A percentile compares a stretch with the other conserved stretches of the same genome.
Evolutionary conservation across 306 rosid species (phyloP).

Genomic region (Pterocarpus santalinus): DNA sequence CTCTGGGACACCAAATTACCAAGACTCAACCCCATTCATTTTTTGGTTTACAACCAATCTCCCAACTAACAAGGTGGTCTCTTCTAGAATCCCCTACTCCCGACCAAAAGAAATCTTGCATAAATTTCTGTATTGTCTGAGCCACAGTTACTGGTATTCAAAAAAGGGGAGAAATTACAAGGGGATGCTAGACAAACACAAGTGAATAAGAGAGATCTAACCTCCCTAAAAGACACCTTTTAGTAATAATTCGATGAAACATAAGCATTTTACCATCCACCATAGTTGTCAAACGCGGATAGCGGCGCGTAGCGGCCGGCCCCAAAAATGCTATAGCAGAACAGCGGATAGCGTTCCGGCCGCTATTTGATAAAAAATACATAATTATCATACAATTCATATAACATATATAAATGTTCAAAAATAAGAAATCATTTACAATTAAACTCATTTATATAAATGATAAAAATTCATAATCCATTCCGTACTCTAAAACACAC

Average conservation of each 20-base stretch:
- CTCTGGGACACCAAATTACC: not conserved
- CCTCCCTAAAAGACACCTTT: not conserved
- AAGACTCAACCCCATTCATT: not conserved
- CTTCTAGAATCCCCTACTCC: not conserved
- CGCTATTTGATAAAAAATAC: too few relatives aligned
- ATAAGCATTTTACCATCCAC: constrained; percentile 22
- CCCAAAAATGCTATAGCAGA: too few relatives aligned
- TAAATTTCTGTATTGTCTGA: not conserved
- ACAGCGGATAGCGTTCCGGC: too few relatives aligned
- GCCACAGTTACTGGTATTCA: not conserved
- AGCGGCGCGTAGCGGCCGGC: too few relatives aligned
- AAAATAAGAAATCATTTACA: too few relatives aligned
- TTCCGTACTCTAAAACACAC: too few relatives aligned
- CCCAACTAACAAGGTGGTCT: not conserved
- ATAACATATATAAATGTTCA: too few relatives aligned
- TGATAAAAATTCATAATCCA: too few relatives aligned
- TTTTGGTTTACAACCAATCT: not conserved
- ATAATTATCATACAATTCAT: too few relatives aligned
- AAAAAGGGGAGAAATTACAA: not conserved
- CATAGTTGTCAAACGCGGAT: too few relatives aligned
- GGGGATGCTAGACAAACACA: not conserved
- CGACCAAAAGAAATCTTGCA: not conserved
- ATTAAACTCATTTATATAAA: too few relatives aligned
- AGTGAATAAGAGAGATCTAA: not conserved
- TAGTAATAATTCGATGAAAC: constrained; percentile 21